Percentiles rank a stretch among this genome's conserved stretches.
Conservation (phyloP, 2,329 filamentous ascomycete species). For the Monilinia laxa region DNA sequence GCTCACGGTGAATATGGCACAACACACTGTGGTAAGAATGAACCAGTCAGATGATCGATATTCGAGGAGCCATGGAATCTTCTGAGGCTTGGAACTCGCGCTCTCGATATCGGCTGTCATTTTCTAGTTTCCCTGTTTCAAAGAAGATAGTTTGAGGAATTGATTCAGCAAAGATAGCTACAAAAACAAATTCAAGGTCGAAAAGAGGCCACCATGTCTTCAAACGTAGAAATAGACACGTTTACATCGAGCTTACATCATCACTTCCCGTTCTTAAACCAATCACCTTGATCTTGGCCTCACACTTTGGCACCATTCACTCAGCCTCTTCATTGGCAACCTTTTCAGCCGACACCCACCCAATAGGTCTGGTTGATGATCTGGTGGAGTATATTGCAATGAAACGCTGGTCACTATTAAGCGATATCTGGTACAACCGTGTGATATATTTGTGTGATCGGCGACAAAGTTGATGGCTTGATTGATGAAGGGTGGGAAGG, state of each 20-base stretch:
- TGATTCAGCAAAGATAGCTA: background rate
- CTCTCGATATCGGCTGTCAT: constrained; percentile 19
- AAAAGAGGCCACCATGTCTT: constrained; percentile 2
- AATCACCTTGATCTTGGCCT: constrained; percentile 5
- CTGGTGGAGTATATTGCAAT: constrained; percentile 7
- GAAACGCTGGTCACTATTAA: constrained; percentile 1
- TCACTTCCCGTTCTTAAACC: background rate
- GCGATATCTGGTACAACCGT: constrained; percentile 1
- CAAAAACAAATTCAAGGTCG: background rate
- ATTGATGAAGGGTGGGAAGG: background rate
- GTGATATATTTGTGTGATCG: constrained; percentile 4
- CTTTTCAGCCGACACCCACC: constrained; percentile 1
- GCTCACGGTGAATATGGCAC: constrained; percentile 24
- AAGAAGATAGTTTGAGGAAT: constrained; percentile 1
- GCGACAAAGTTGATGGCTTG: constrained; percentile 10
- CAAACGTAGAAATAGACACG: constrained; percentile 13
- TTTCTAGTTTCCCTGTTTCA: constrained; percentile 1
- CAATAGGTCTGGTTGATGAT: constrained; percentile 10
- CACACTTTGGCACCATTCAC: background rate
- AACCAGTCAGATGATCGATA: constrained; percentile 26
- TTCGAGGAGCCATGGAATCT: constrained; percentile 29
- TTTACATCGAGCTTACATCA: constrained; percentile 9
- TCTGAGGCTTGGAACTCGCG: constrained; percentile 5
- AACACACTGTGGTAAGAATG: constrained; percentile 26
- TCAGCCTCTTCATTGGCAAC: background rate